phyloP scores from a whole-genome alignment of 179 eudicot genomes.

The Beta lomatogona region DNA sequence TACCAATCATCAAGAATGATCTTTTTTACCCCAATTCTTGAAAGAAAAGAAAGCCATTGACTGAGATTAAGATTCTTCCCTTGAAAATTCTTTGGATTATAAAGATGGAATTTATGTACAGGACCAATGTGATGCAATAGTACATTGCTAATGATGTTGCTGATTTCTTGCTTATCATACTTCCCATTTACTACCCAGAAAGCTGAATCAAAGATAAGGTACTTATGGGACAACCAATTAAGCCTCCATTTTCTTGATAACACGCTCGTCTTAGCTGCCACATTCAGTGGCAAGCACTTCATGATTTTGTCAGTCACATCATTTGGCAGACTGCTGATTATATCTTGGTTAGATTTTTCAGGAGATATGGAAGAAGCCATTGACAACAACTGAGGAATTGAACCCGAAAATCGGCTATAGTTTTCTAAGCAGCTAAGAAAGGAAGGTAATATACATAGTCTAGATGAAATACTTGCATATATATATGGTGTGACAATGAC shows the following conservation, averaged over 20 bases:
- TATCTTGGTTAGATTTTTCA: background rate
- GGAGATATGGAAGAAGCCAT: background rate
- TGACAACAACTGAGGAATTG: background rate
- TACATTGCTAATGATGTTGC: conserved; percentile 8
- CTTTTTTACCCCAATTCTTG: conserved; percentile 2
- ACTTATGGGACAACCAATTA: background rate
- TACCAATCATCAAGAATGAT: background rate
- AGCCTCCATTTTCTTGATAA: background rate
- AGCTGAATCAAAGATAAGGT: background rate
- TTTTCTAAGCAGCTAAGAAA: no score
- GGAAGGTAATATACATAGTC: no score
- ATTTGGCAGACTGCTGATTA: background rate
- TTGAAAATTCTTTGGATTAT: background rate
- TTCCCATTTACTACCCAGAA: background rate
- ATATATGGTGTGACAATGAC: no score
- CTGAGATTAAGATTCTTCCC: background rate
- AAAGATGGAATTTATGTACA: background rate
- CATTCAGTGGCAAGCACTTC: background rate
- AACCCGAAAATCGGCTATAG: no score
- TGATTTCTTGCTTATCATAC: background rate
- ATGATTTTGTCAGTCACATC: background rate
- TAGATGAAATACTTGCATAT: no score
- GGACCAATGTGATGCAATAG: conserved; percentile 13
- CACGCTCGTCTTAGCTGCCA: background rate
- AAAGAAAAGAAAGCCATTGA: conserved; percentile 21